Evolutionary conservation across 805 yeast species (phyloP), one percentile per base, ranked within the genome.

Genomic region (Nakazawaea anatomiae): DNA sequence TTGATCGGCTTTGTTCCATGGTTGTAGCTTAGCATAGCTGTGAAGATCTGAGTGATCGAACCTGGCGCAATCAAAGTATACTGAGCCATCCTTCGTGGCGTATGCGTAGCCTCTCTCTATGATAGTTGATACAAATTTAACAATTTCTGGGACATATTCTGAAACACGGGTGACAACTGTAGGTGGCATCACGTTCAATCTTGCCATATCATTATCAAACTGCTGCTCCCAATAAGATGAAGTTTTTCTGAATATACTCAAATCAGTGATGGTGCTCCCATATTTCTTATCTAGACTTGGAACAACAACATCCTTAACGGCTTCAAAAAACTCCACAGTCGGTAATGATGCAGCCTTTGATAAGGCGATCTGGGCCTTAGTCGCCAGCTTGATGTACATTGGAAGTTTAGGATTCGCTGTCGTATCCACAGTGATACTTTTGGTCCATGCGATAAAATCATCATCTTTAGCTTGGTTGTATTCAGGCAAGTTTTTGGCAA

Each of bases 1-100:
- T 65, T 82, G 68, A 58, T 90, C 83, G 47, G 96, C 96, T 69
- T 89, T 89, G 64, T 91, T 94, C 98, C 98, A 92, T 18, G 99
- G 99, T 71, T 94, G 98, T 61, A 91, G 80, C 68, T 94, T 94
- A 39, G 98, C 98, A 66, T 94, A 94, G 52, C 77, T 85, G 64
- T 94, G 99, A 43, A 76, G 69, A 6, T 82, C 80, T 49, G 76
- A 73, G 38, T 70, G 70, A 59, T 94, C 98, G 65, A 92, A 94
- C 46, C 81, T 79, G 6, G 72, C 78, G 10, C 97, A 91, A 69
- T 94, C 95, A 66, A 94, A 94, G 68, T 94, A 94, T n/a, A 94
- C 99, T 8, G 96, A 87, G 0, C 97, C 98, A 62, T 91, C 97
- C 5, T 67, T 69, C 1, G 96, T 83, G 4, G 81, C 71, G 63